phyloP scores from a whole-genome alignment of 805 yeast genomes.

The Saturnispora hagleri region DNA sequence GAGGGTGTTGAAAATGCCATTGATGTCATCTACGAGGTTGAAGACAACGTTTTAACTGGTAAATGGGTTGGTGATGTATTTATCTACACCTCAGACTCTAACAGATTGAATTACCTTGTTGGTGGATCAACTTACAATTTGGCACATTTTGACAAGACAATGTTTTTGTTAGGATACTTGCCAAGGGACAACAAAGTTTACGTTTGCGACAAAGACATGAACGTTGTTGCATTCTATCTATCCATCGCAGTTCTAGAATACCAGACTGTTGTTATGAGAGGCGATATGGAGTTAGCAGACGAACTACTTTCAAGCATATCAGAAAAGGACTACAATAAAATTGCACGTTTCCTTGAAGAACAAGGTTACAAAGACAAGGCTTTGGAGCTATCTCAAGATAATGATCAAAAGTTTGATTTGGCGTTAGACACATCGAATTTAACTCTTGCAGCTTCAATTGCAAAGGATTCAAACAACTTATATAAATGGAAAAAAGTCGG shows the following conservation, averaged over 20 bases:
- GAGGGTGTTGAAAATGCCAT: conserved; percentile 87
- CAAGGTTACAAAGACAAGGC: conserved; percentile 86
- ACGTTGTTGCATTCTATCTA: conserved; percentile 70
- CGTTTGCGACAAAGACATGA: conserved; percentile 83
- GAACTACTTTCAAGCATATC: conserved; percentile 55
- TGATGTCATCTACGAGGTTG: conserved; percentile 73
- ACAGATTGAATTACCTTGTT: conserved; percentile 86
- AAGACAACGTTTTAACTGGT: conserved; percentile 78
- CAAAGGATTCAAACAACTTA: conserved; percentile 43
- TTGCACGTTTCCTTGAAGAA: conserved; percentile 88
- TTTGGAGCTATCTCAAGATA: conserved; percentile 69
- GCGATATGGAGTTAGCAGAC: conserved; percentile 80
- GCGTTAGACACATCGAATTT: conserved; percentile 73
- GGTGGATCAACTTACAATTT: conserved; percentile 90
- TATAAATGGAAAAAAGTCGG: conserved; percentile 90
- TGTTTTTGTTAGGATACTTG: conserved; percentile 81
- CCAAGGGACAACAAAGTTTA: conserved; percentile 86
- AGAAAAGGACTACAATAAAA: conserved; percentile 59
- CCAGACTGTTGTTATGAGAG: conserved; percentile 91
- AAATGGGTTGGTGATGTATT: conserved; percentile 97
- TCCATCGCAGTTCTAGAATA: conserved; percentile 85
- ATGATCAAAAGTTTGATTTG: conserved; percentile 86
- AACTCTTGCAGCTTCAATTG: conserved; percentile 59
- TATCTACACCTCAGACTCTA: conserved; percentile 77
- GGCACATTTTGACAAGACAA: conserved; percentile 84